Evolutionary conservation across 164 flowering plant genomes (phyloP), one percentile per base, ranked within the genome.

Genomic region (Tetracentron sinense): DNA sequence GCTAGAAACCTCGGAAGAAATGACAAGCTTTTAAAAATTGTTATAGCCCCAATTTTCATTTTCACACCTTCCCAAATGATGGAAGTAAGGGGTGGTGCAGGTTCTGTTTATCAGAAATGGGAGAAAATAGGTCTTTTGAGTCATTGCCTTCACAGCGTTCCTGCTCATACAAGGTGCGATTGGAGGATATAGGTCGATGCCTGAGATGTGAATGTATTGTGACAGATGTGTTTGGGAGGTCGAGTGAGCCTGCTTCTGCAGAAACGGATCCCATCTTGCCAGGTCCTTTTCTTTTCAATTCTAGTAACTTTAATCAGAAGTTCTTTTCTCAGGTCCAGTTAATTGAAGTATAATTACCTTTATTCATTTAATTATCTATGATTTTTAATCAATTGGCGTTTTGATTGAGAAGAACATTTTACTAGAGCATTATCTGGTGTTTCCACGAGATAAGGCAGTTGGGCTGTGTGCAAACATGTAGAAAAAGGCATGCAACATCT

Each of bases 191-290:
- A 66, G 97, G 96, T 52, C 77, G 80, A 35, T 78, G 78, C 67
- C 68, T 92, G 29, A 86, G 77, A 78, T 95, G 99, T 83, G 96
- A 92, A 70, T 88, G 97, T 78, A 71, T 87, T 49, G 96, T 95
- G 56, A 82, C 78, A 33, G 99, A 95, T 83, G 87, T 85, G 23
- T 95, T 92, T 80, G 97, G 92, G 70, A 83, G 99, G 79, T 86
- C 86, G 31, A 88, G 85, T 78, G 94, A 83, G 59, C 88, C 89
- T 20, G 83, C 77, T 19, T 79, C 75, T 73, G 83, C 85, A 30
- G 87, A 85, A 67, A 85, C 92, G 25, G 56, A 72, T 67, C 71
- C 83, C 2, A 62, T 92, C 62, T 69, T 79, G 68, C 94, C 99
- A 85, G 99, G 99, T 95, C 27, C n/a, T 38, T 61, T 53, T 42